Conservation (phyloP, 371 early-diverging fungal genomes). For the Vairimorpha necatrix region DNA sequence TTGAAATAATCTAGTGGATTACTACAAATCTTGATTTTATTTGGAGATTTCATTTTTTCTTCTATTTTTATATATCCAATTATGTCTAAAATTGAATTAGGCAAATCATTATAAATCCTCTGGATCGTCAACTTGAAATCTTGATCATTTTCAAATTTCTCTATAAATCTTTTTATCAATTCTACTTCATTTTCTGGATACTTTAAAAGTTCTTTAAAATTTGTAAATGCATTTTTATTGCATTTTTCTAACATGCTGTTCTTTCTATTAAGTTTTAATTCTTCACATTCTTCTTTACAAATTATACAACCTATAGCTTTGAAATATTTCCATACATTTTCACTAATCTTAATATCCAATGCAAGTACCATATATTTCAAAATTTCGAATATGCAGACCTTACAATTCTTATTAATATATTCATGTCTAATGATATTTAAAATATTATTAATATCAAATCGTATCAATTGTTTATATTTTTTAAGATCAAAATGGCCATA, state of each 20-base stretch:
- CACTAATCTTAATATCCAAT: neutral
- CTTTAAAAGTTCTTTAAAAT: neutral
- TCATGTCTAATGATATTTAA: neutral
- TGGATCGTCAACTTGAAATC: neutral
- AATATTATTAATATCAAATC: neutral
- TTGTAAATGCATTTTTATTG: neutral
- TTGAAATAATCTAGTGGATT: conserved; percentile 1
- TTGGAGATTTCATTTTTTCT: neutral
- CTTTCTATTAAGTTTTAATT: neutral
- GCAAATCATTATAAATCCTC: neutral
- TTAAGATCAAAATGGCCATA: conserved; percentile 8
- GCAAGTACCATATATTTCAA: neutral
- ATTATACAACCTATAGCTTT: neutral
- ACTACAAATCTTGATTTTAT: neutral
- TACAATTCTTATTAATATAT: conserved; percentile 1
- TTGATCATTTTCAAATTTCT: neutral
- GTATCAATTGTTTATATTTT: neutral
- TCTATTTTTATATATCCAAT: neutral
- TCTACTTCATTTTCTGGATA: neutral
- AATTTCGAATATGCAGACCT: neutral
- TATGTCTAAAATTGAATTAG: neutral
- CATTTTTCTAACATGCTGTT: neutral
- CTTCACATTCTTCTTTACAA: conserved; percentile 2
- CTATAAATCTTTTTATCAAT: neutral
- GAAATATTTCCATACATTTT: neutral